Conservation (phyloP, 306 rosid genomes). For the Leucaena leucocephala region DNA sequence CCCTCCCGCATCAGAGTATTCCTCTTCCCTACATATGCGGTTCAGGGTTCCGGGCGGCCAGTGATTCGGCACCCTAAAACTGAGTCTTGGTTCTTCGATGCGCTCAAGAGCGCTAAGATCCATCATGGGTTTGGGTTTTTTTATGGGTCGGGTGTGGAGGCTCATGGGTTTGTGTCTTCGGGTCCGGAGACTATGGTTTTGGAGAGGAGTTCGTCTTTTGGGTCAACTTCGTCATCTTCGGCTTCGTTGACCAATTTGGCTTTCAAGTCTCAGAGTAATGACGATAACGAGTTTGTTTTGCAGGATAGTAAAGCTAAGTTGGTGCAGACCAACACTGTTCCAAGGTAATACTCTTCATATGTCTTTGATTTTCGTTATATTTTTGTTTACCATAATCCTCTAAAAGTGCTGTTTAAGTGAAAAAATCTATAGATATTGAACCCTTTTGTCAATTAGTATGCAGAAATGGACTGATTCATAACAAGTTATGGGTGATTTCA, state of each 20-base stretch:
- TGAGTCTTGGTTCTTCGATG: conserved; percentile 65
- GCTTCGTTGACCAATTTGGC: conserved; percentile 52
- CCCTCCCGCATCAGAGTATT: conserved; percentile 58
- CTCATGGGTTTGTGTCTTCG: conserved; percentile 20
- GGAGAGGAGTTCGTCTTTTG: conserved; percentile 63
- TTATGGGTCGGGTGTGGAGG: not conserved
- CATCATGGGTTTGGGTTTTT: not conserved
- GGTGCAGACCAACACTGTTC: conserved; percentile 28
- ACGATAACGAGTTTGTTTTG: conserved; percentile 34
- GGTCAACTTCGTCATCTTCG: conserved; percentile 56
- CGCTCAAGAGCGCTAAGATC: conserved; percentile 52
- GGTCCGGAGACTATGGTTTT: conserved; percentile 50
- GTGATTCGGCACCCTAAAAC: conserved; percentile 56
- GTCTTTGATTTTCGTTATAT: no score
- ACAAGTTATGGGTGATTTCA: not conserved
- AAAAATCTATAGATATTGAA: no score
- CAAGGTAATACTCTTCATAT: conserved; percentile 37
- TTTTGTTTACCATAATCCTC: not conserved
- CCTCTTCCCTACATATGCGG: conserved; percentile 28
- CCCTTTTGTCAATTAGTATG: not conserved
- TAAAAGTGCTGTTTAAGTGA: not conserved
- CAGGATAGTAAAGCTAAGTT: conserved; percentile 34
- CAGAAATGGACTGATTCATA: not conserved
- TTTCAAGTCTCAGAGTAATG: conserved; percentile 35
- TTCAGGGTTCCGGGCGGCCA: conserved; percentile 22